Evolutionary conservation across 23 red algal genomes (phyloP).

Genomic region (Gracilaria gracilis): DNA sequence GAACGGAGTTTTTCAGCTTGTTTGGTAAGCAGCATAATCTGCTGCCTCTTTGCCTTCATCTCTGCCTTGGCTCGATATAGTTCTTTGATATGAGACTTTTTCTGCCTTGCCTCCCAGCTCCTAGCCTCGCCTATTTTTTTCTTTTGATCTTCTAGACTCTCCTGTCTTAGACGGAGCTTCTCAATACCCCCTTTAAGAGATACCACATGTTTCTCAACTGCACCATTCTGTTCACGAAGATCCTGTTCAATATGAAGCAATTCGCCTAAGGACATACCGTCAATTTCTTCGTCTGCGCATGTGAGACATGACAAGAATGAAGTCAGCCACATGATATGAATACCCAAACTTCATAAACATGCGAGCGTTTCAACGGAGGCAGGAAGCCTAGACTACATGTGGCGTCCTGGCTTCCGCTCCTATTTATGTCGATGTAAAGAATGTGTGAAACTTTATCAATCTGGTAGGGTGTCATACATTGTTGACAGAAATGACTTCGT

Average conservation of each 20-base stretch:
- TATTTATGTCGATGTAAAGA: constrained; percentile 54
- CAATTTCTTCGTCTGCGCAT: constrained; percentile 61
- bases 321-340: not conserved
- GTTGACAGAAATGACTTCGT: constrained; percentile 61
- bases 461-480: constrained; percentile 18
- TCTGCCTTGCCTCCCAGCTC: constrained; percentile 63
- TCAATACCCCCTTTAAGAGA: constrained; percentile 58
- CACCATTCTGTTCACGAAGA: constrained; percentile 61
- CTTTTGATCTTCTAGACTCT: constrained; percentile 28
- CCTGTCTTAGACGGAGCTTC: constrained; percentile 51
- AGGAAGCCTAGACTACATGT: constrained; percentile 57
- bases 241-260: constrained; percentile 65
- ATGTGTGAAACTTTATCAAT: constrained; percentile 53
- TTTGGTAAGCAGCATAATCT: constrained; percentile 11
- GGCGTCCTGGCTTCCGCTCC: constrained; percentile 56
- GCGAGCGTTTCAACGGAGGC: not conserved
- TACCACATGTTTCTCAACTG: constrained; percentile 59
- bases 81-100: constrained; percentile 39
- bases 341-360: not conserved
- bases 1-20: constrained; percentile 62
- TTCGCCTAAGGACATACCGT: constrained; percentile 45
- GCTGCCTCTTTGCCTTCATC: constrained; percentile 57
- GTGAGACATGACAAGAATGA: not conserved
- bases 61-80: constrained; percentile 69
- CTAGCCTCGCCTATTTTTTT: constrained; percentile 49